Evolutionary conservation across 192 early-diverging fungal species (phyloP), one percentile per base, ranked within the genome.

Genomic region (Podila horticola): DNA sequence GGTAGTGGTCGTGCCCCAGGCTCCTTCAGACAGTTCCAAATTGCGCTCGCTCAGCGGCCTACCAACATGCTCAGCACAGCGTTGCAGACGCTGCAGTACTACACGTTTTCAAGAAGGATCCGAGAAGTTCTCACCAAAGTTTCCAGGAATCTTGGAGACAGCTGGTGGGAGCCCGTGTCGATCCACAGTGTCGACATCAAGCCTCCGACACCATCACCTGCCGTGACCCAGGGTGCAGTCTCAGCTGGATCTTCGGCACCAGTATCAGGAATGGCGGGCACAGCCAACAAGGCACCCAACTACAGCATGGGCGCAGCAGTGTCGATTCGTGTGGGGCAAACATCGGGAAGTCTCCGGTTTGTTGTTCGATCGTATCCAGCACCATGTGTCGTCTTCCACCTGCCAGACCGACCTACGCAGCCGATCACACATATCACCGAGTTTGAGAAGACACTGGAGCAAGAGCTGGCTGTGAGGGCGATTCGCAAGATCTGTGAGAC

Each of bases 381-480:
- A 9, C 77, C 77, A 5, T 81, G 77, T 69, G 71, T 73, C 12
- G 41, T 73, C 3, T 69, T 73, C 22, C 77, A 81, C n/a, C 65
- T 63, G 15, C 58, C 67, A 29, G 71, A 81, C 45, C 71, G 77
- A n/a, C 77, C 77, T 12, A 58, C 62, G 19, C 30, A 55, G 52
- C 77, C 77, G 8, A 69, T 81, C 22, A 73, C 67, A 38, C 77
- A 81, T 52, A 55, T 81, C 4, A 55, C 77, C n/a, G 71, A 81
- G 57, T 81, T 81, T 45, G 77, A 81, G 33, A 41, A 52, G 57
- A 52, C 64, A 17, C 34, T 81, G 5, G 67, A 73, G 34, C 66
- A 81, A 41, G 77, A 81, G n/a, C 38, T 81, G 60, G 30, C 77
- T 6, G 13, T 30, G 11, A 61, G 71, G 13, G 67, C 71, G 0